Conservation (phyloP, 352 stramenopile genomes). For the Phytophthora idaei region DNA sequence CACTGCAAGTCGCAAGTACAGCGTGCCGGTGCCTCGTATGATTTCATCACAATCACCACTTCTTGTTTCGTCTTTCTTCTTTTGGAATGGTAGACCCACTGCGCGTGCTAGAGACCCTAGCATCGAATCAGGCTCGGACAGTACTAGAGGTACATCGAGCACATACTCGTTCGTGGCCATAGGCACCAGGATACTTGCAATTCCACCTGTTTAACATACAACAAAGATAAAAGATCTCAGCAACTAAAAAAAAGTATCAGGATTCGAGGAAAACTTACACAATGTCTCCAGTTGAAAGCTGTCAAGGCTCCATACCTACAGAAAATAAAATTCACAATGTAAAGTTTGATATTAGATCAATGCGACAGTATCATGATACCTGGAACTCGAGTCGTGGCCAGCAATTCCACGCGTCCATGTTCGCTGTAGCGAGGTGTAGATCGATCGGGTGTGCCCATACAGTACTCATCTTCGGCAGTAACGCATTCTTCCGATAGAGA, state of each 20-base stretch:
- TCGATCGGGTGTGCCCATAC: conserved; percentile 65
- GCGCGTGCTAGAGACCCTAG: conserved; percentile 28
- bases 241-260: background rate
- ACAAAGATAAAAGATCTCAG: too few relatives aligned
- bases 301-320: conserved; percentile 49
- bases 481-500: conserved; percentile 16
- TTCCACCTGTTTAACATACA: conserved; percentile 34
- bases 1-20: conserved; percentile 46
- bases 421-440: conserved; percentile 41
- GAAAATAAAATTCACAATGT: background rate
- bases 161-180: conserved; percentile 46
- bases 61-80: background rate
- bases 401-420: conserved; percentile 15
- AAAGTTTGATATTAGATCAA: background rate
- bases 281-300: conserved; percentile 43
- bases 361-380: conserved; percentile 5
- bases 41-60: background rate
- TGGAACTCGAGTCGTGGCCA: conserved; percentile 59
- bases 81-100: conserved; percentile 22
- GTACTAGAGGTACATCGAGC: conserved; percentile 47
- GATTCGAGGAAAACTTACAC: conserved; percentile 28
- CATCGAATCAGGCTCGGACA: conserved; percentile 16
- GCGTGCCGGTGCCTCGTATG: conserved; percentile 22
- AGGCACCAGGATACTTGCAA: conserved; percentile 40
- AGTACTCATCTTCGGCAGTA: conserved; percentile 42